Evolutionary conservation across 306 rosid species (phyloP), one percentile per base, ranked within the genome.

Genomic region (Oxytropis ochrocephala): DNA sequence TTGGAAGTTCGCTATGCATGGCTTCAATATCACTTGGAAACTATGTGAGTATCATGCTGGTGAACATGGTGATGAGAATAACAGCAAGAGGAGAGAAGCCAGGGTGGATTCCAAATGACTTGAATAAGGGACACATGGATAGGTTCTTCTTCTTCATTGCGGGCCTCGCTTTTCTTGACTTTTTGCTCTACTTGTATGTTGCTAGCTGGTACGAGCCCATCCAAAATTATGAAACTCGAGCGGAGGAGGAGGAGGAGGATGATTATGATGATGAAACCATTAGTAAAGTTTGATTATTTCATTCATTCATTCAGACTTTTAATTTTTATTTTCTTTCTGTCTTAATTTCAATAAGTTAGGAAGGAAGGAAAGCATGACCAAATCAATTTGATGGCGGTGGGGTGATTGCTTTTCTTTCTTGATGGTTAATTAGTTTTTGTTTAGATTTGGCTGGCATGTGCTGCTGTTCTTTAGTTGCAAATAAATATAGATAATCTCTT

Each of bases 1-100:
- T 85, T 61, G 90, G 87, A 1, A 83, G 90, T 47, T 80, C 90
- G 17, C 85, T 85, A 27, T 85, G 90, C 53, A 85, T 85, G 90
- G 90, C 90, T 12, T 85, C 90, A 3, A 85, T 85, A 17, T 85
- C 90, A 14, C 80, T 83, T 32, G 90, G 90, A 27, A 85, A 85
- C 66, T 85, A 78, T 54, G 85, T 75, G 4, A 85, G 90, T 36
- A 85, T 84, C 68, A 24, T 85, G 71, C 39, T 85, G 55, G 78
- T 85, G 7, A 16, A 16, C 14, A 58, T 83, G 56, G 85, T 83
- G 4, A 85, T 72, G 84, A 76, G 14, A 11, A 69, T 85, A 16
- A 85, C 90, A 0, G 68, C 76, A 3, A 82, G 41, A 69, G 83
- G 56, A 0, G 74, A 29, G 6, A 27, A 35, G 0, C 82, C 80